These are phyloP conservation scores for Ziziphus jujuba DNA, from an alignment of 306 rosid genomes.

Conservation along the genomic window DNA sequence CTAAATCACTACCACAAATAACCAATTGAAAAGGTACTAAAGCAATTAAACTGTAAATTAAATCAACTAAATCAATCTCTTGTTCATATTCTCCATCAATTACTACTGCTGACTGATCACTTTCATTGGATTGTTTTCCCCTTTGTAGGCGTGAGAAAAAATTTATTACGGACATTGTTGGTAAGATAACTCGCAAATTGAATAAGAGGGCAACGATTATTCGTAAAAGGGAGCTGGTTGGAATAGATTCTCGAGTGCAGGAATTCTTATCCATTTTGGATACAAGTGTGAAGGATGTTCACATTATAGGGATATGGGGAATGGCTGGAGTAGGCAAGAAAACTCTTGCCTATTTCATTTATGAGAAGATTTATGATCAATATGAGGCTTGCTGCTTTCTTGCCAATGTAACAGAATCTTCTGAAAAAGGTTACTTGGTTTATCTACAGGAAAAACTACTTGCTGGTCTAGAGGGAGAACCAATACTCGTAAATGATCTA, in stretches of 20 bases:
- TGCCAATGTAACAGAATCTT: constrained; percentile 10
- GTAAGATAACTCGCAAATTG: background rate
- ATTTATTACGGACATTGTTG: background rate
- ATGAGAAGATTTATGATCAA: background rate
- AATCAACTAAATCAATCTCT: too few species aligned
- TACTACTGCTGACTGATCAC: too few species aligned
- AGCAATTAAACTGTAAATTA: too few species aligned
- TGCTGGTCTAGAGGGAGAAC: background rate
- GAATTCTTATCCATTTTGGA: background rate
- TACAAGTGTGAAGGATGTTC: background rate
- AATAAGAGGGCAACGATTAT: too few species aligned
- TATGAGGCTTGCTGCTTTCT: constrained; percentile 19
- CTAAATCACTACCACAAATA: too few species aligned
- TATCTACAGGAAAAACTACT: constrained; percentile 4
- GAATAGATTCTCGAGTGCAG: constrained; percentile 8
- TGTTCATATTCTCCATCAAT: too few species aligned
- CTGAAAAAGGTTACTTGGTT: background rate
- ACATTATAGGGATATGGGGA: constrained; percentile 16
- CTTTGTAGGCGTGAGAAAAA: constrained; percentile 1
- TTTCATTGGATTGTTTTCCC: too few species aligned
- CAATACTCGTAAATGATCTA: background rate
- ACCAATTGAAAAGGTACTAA: too few species aligned
- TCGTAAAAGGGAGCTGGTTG: background rate
- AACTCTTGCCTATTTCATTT: constrained; percentile 3
- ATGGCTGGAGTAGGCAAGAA: constrained; percentile 17